Evolutionary conservation across 495 filamentous ascomycete genomes (phyloP), one percentile per base, ranked within the genome.

Genomic region (Penicillium pulvis): DNA sequence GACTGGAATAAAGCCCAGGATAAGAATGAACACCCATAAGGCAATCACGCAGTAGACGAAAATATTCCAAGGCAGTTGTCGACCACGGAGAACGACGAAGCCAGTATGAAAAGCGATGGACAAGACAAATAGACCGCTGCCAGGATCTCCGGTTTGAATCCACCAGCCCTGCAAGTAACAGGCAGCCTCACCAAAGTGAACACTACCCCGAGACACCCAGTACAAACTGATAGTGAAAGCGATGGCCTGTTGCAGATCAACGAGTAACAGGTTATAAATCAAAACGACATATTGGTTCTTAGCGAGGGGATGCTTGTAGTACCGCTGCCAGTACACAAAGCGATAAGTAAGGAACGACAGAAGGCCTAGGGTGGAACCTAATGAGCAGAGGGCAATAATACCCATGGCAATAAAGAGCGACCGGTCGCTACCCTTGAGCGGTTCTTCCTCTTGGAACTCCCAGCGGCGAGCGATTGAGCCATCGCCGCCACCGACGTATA

Each of bases 151-250:
- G 0, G 79, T 84, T 43, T 85, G 84, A 33, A 91, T 76, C 59
- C 89, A 86, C 83, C 86, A 89, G 30, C 83, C 89, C 68, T 93
- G 89, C 8, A 81, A 76, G 63, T 82, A 86, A 68, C 88, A 93
- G 1, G 86, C 77, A 1, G 79, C 63, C 0, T 78, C 81, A 1
- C 80, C 83, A 51, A 85, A 81, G 11, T 68, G 47, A 33, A 91
- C 86, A 50, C 66, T 67, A 30, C 85, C 78, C 1, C 71, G 59
- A 1, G 63, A 58, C 11, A 85, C 64, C 83, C 87, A 89, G 41
- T 81, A 73, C 20, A 83, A 78, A 65, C 83, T 87, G 47, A 91
- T 71, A 35, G 87, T 47, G 64, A 90, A 91, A 7, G 85, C 83
- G n/a, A 82, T 74, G 1, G 85, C 74, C 64, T 91, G 88, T 61